Evolutionary conservation across 176 grass and related monocot species (phyloP).

Genomic region (Tuctoria greenei): DNA sequence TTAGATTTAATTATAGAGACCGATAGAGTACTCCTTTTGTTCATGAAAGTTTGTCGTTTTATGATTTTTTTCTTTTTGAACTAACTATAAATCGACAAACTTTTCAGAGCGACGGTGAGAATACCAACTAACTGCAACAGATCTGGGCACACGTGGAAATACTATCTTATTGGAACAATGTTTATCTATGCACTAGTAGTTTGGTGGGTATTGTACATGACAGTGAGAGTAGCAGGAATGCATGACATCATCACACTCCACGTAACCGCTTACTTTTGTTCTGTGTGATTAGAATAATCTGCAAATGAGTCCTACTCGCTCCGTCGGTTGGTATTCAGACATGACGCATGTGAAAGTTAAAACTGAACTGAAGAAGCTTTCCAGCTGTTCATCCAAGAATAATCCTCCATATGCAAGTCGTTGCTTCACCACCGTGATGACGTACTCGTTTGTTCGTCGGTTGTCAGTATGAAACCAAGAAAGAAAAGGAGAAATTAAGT

Average conservation of each 20-base stretch:
- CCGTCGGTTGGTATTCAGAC: neutral
- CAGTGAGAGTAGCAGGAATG: conserved; percentile 5
- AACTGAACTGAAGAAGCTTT: neutral
- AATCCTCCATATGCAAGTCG: neutral
- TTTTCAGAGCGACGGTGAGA: no score
- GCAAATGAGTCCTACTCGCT: neutral
- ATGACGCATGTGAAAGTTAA: neutral
- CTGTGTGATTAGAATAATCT: neutral
- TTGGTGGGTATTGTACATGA: neutral
- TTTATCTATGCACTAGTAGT: neutral
- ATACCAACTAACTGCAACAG: neutral
- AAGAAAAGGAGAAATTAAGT: neutral
- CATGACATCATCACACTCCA: conserved; percentile 8
- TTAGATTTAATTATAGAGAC: no score
- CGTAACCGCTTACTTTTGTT: neutral
- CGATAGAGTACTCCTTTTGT: no score
- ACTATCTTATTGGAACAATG: neutral
- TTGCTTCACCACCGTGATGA: no score
- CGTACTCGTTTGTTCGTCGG: neutral
- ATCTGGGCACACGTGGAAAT: no score
- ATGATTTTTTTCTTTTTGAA: no score
- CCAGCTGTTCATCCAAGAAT: neutral
- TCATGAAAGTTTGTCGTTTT: no score
- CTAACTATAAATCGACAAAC: no score
- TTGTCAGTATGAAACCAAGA: conserved; percentile 23